Evolutionary conservation across 2,329 filamentous ascomycete species (phyloP).

Genomic region (Peltaster fructicola): DNA sequence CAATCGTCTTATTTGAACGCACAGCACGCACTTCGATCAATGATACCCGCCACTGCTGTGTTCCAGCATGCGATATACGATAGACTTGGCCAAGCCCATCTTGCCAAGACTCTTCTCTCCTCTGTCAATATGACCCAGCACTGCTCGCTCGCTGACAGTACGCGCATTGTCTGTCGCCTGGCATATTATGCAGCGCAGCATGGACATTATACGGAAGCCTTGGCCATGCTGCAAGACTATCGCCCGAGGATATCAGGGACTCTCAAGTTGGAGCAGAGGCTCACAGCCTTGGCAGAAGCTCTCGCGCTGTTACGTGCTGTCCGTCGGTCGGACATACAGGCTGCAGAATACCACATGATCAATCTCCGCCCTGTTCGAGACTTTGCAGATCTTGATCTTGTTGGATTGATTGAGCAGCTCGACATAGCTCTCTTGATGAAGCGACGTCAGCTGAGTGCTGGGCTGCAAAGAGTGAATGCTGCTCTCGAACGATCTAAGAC

Average conservation of each 20-base stretch:
- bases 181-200: no score
- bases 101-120: constrained; percentile 24
- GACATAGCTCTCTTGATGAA: no score
- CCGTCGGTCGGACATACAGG: not conserved
- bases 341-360: not conserved
- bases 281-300: constrained; percentile 48
- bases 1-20: constrained; percentile 68
- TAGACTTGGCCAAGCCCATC: constrained; percentile 42
- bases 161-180: no score
- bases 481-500: not conserved
- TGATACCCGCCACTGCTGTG: constrained; percentile 57
- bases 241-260: no score
- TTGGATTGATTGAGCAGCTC: no score
- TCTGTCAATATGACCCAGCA: no score
- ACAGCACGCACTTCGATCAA: constrained; percentile 54
- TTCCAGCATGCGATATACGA: constrained; percentile 59
- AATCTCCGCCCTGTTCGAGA: not conserved
- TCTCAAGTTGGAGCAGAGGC: constrained; percentile 61
- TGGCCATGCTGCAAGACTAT: no score
- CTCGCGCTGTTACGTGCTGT: constrained; percentile 19
- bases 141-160: no score
- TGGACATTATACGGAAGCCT: constrained; percentile 1
- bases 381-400: constrained; percentile 1
- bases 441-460: no score
- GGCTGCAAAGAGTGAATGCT: no score